These are phyloP conservation scores for Chalciporus piperatoides DNA, from an alignment of 1,284 basidiomycete genomes.

Conservation along the genomic window DNA sequence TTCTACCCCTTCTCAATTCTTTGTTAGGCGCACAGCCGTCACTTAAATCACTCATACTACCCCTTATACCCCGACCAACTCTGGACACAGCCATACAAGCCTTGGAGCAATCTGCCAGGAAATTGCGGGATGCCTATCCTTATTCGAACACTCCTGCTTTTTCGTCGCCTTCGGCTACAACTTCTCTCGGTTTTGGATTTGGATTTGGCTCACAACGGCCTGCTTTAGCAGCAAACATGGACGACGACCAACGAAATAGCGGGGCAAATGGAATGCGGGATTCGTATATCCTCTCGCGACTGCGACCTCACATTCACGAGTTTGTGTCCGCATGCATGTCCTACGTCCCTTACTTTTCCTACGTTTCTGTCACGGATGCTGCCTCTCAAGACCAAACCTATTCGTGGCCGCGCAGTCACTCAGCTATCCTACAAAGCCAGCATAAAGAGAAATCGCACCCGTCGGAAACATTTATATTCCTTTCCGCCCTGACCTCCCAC, in stretches of 20 bases:
- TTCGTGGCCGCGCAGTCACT: slow-evolving; percentile 36
- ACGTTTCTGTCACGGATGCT: slow-evolving; percentile 35
- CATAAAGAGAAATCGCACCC: slow-evolving; percentile 64
- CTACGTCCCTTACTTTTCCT: slow-evolving; percentile 80
- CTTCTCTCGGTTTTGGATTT: slow-evolving; percentile 49
- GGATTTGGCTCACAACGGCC: slow-evolving; percentile 29
- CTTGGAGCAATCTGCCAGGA: slow-evolving; percentile 63
- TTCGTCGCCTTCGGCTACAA: slow-evolving; percentile 34
- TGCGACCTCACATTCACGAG: slow-evolving; percentile 70
- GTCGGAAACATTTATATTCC: slow-evolving; percentile 67
- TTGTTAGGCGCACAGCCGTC: slow-evolving; percentile 62
- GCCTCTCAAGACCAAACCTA: slow-evolving; percentile 24
- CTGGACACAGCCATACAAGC: slow-evolving; percentile 67
- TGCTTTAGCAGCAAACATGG: slow-evolving; percentile 25
- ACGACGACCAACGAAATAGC: slow-evolving; percentile 24
- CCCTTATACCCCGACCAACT: slow-evolving; percentile 74
- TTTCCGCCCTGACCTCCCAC: slow-evolving; percentile 64
- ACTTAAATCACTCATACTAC: slow-evolving; percentile 63
- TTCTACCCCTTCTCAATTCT: slow-evolving; percentile 66
- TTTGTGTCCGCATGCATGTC: slow-evolving; percentile 71
- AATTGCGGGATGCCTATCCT: slow-evolving; percentile 73
- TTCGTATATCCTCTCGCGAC: slow-evolving; percentile 67
- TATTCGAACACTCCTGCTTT: slow-evolving; percentile 56
- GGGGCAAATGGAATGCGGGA: slow-evolving; percentile 60
- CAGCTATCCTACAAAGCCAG: slow-evolving; percentile 43